Percentiles rank a stretch among this genome's conserved stretches.
Conservation (phyloP, 371 early-diverging fungal species). For the Rhizopus sp. region DNA sequence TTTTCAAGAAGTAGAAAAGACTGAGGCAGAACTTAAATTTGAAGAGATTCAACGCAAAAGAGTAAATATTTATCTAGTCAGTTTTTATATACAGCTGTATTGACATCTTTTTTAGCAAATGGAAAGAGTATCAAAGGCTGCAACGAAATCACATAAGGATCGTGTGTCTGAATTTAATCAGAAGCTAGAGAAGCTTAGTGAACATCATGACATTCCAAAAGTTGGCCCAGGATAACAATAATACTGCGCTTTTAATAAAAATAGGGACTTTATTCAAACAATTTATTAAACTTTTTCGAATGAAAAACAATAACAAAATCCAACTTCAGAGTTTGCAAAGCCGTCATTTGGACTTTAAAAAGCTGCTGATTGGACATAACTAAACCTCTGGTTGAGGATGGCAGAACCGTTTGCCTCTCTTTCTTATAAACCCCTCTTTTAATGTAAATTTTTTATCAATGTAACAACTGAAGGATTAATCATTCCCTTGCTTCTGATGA, state of each 20-base stretch:
- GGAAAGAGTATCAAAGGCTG: constrained; percentile 60
- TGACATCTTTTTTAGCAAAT: constrained; percentile 50
- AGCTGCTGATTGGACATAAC: constrained; percentile 7
- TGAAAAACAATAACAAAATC: too few species aligned
- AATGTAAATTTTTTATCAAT: too few species aligned
- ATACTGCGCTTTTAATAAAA: constrained; percentile 1
- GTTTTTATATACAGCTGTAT: neutral
- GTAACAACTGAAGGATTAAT: too few species aligned
- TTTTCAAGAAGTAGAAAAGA: constrained; percentile 44
- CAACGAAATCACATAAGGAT: constrained; percentile 66
- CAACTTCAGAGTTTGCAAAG: constrained; percentile 10
- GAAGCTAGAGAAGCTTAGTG: constrained; percentile 65
- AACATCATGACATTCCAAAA: constrained; percentile 75
- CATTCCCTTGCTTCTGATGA: too few species aligned
- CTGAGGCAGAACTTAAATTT: constrained; percentile 65
- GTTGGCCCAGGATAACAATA: constrained; percentile 63
- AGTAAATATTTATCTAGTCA: constrained; percentile 32
- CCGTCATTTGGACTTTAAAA: constrained; percentile 6
- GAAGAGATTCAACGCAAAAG: constrained; percentile 60
- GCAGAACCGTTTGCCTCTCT: neutral
- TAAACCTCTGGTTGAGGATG: constrained; percentile 11
- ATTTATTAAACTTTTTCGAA: constrained; percentile 6
- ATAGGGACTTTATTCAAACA: neutral
- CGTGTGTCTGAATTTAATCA: constrained; percentile 64
- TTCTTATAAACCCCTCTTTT: too few species aligned